A percentile compares a stretch with the other conserved stretches of the same genome.
Conservation (phyloP, 441 rosid genomes). For the Populus tomentosa region DNA sequence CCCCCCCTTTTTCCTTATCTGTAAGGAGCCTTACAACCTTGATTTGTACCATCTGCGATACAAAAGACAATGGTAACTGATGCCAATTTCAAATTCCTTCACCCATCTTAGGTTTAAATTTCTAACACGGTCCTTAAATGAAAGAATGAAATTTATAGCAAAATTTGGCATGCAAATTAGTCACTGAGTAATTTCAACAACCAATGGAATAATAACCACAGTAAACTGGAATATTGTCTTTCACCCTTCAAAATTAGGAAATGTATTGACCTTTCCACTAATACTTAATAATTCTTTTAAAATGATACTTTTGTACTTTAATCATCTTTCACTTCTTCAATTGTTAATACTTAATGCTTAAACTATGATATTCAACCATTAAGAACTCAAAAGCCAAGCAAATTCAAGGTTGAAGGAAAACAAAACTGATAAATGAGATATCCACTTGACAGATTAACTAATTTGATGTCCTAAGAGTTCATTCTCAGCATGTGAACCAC, state of each 20-base stretch:
- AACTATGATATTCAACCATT: neutral
- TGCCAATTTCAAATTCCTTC: neutral
- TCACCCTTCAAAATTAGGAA: neutral
- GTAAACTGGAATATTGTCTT: neutral
- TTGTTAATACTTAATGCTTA: neutral
- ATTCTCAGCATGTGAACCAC: neutral
- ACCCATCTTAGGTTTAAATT: neutral
- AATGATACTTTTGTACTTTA: neutral
- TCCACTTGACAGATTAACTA: neutral
- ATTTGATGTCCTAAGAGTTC: neutral
- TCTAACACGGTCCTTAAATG: neutral
- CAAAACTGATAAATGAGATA: neutral
- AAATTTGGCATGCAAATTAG: neutral
- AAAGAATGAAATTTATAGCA: neutral
- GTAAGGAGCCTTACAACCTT: neutral
- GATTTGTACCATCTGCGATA: neutral
- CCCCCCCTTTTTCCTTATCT: neutral
- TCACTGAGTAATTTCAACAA: neutral
- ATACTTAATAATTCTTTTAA: neutral
- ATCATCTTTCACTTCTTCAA: neutral
- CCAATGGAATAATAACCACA: neutral
- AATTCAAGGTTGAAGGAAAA: neutral
- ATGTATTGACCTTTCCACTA: neutral
- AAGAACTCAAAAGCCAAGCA: neutral
- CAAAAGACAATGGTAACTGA: neutral